Evolutionary conservation across 2,329 filamentous ascomycete species (phyloP).

Genomic region (Trichoderma asperellum): DNA sequence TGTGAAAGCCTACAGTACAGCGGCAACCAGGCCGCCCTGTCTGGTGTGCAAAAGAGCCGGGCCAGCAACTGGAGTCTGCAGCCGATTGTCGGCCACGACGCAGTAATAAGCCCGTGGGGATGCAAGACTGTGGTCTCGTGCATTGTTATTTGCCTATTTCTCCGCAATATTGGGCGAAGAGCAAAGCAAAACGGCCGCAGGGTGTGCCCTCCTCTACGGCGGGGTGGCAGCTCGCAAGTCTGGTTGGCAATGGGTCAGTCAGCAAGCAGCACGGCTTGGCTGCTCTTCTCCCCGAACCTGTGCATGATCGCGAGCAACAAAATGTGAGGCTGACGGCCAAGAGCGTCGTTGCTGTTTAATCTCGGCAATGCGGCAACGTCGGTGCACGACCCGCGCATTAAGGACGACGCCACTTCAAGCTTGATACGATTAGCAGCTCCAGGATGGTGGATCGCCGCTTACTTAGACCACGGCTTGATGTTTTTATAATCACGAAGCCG

Average conservation of each 20-base stretch:
- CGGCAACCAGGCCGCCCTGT: not conserved
- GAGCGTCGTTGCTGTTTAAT: not conserved
- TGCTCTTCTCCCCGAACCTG: not conserved
- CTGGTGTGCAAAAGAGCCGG: not conserved
- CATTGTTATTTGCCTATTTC: not conserved
- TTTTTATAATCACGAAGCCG: not conserved
- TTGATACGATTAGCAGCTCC: conserved; percentile 12
- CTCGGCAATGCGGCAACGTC: conserved; percentile 20
- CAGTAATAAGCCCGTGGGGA: not conserved
- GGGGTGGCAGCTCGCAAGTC: not conserved
- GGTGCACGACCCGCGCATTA: not conserved
- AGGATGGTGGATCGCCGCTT: not conserved
- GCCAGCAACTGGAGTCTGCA: not conserved
- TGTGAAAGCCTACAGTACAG: not conserved
- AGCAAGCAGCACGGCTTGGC: not conserved
- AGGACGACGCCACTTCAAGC: not conserved
- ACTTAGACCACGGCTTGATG: not conserved
- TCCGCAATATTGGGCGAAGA: not conserved
- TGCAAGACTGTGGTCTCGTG: not conserved
- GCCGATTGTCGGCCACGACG: not conserved
- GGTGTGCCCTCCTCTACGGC: not conserved
- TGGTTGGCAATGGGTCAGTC: not conserved
- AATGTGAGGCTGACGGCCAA: conserved; percentile 3
- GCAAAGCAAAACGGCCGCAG: not conserved
- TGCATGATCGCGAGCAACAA: not conserved